phyloP scores from a whole-genome alignment of 768 basidiomycete species.

The Boletus pseudo-olivaceus region DNA sequence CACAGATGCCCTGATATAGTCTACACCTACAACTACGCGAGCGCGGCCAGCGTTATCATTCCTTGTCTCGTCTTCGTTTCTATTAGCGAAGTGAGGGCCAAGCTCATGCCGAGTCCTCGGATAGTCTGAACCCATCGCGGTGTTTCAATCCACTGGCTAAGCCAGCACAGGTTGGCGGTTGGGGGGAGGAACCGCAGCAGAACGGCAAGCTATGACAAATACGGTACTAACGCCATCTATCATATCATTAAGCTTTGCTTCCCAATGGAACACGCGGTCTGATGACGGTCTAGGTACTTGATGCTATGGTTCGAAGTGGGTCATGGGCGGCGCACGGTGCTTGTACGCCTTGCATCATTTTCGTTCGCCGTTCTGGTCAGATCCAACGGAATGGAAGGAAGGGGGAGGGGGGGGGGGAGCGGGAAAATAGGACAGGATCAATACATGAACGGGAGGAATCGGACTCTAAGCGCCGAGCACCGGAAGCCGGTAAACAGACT shows the following conservation, averaged over 20 bases:
- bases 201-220: not conserved
- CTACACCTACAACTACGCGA: not conserved
- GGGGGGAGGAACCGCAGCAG: not conserved
- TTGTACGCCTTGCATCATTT: not conserved
- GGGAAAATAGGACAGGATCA: not conserved
- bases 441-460: not conserved
- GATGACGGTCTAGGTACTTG: not conserved
- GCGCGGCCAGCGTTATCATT: not conserved
- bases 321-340: not conserved
- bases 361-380: not conserved
- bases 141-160: conserved; percentile 1
- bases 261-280: not conserved
- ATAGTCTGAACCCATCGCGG: not conserved
- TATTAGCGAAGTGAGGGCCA: conserved; percentile 20
- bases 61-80: not conserved
- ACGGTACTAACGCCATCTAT: not conserved
- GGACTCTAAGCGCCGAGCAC: not conserved
- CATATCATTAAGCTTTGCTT: not conserved
- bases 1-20: conserved; percentile 8
- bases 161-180: not conserved
- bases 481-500: not conserved
- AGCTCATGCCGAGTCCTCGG: conserved; percentile 12
- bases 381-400: not conserved
- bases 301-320: not conserved
- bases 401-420: too few relatives aligned